Percentiles rank a stretch among this genome's conserved stretches.
These are phyloP conservation scores for Pythium rishiriense DNA, from an alignment of 352 stramenopile genomes.

Conservation along the genomic window DNA sequence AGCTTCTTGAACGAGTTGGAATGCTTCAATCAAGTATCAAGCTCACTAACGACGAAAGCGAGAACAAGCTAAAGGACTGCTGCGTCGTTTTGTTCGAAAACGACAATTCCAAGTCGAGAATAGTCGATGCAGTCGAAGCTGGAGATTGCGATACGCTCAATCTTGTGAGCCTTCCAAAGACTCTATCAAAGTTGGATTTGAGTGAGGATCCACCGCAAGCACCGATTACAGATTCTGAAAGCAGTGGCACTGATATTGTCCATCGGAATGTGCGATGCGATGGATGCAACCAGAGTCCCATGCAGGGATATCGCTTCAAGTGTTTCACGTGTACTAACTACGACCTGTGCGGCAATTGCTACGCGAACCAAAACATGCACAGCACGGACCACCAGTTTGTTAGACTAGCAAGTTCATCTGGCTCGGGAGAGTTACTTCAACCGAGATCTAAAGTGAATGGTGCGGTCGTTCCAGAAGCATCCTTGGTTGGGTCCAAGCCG, in stretches of 20 bases:
- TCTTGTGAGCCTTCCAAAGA: conserved; percentile 8
- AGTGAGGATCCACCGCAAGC: background rate
- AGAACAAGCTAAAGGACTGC: conserved; percentile 31
- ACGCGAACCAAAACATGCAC: conserved; percentile 54
- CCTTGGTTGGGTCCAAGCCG: conserved; percentile 55
- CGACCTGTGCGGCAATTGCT: conserved; percentile 70
- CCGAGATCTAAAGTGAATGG: conserved; percentile 53
- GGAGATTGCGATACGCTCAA: background rate
- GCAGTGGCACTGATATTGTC: conserved; percentile 30
- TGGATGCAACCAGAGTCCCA: conserved; percentile 68
- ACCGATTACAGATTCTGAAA: conserved; percentile 4
- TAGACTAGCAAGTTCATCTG: conserved; percentile 44
- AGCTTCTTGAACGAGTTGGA: conserved; percentile 21
- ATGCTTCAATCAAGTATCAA: conserved; percentile 25
- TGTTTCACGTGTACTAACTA: conserved; percentile 78
- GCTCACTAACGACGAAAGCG: conserved; percentile 10
- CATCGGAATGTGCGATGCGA: conserved; percentile 79
- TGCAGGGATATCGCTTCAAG: conserved; percentile 75
- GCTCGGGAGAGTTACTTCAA: conserved; percentile 56
- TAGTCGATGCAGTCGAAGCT: conserved; percentile 43
- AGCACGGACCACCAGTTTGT: conserved; percentile 71
- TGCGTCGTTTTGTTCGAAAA: conserved; percentile 56
- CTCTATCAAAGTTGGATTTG: conserved; percentile 9
- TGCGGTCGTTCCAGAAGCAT: conserved; percentile 48
- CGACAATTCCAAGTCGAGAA: conserved; percentile 40